Evolutionary conservation across 768 basidiomycete genomes (phyloP), one percentile per base, ranked within the genome.

Genomic region (Boletus rufocinnamomeus): DNA sequence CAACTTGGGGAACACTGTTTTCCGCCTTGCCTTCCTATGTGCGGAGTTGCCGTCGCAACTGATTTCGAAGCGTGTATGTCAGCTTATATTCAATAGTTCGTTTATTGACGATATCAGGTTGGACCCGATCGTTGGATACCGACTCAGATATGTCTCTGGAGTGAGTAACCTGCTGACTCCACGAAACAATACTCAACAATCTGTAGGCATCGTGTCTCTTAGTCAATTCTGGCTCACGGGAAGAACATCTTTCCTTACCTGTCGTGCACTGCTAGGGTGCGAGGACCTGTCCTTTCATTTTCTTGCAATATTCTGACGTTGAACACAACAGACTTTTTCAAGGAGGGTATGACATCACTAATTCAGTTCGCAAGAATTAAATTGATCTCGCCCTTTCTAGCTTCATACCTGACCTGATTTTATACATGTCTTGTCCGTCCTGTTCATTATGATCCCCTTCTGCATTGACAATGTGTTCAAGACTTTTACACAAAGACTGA

Each of bases 81-180:
- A 17, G 16, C 10, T 16, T 21, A 25, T 52, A 3, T 7, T 6
- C 17, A n/a, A 13, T 48, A 21, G 34, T 35, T 37, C 43, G 2
- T 38, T 13, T n/a, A 34, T 23, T 63, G 50, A 54, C 21, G 17
- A 19, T 34, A 50, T 44, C 27, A 83, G 80, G 60, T 84, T 40
- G 85, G 86, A 3, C 84, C 85, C 4, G 85, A 87, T 68, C 78
- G 82, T 27, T 86, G 83, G 84, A 84, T 85, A 68, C 83, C 84
- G 6, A 79, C 76, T 2, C 83, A 85, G 66, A 82, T 85, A 73
- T 80, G 79, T 52, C 58, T 78, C 19, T 84, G 82, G 83, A 79
- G 81, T 72, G 35, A 56, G 60, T 44, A 25, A 4, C 6, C 3
- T 27, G 13, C 14, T 1, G 6, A 23, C 0, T 11, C 11, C 3